Evolutionary conservation across 768 basidiomycete species (phyloP), one percentile per base, ranked within the genome.

Genomic region (Rossbeevera mucosa): DNA sequence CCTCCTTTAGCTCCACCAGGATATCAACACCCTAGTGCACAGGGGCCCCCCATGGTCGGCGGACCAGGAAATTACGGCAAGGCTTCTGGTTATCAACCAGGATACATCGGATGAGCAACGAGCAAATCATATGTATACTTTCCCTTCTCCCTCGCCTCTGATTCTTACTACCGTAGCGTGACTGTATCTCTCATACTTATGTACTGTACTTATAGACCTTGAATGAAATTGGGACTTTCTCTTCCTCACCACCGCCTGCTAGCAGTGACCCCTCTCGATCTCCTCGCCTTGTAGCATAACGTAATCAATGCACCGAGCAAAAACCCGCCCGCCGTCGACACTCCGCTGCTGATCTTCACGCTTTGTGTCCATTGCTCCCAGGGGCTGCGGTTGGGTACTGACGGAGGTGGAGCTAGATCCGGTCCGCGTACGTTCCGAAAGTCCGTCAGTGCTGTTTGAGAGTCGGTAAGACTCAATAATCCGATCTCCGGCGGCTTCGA

Each of bases 401-500:
- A 58, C 9, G 65, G 65, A n/a, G 60, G 48, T 3, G 65, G 67
- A 6, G 68, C 62, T 21, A 47, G n/a, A 51, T 80, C 78, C n/a
- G 60, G 53, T 30, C 80, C 80, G 14, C 80, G 74, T 28, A 61
- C 61, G 9, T 55, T 48, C 49, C 67, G 69, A 55, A 82, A 82
- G 18, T 72, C 68, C 20, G 48, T 51, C 22, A 76, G 56, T 16
- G 78, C 69, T 2, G 59, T 25, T 1, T 52, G 48, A 1, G 72
- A 56, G 55, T 82, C 68, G 1, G 77, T 83, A 38, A 75, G 63
- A 47, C 64, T 71, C 58, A 74, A 57, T 13, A 83, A 66, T 22
- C 79, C 82, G 42, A 82, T 69, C 36, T 60, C 48, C 3, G 80
- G 77, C 20, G 73, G 70, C 26, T 68, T 64, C 2, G 62, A 64